Evolutionary conservation across 257 asterid genomes (phyloP), one percentile per base, ranked within the genome.

Genomic region (Lavandula angustifolia): DNA sequence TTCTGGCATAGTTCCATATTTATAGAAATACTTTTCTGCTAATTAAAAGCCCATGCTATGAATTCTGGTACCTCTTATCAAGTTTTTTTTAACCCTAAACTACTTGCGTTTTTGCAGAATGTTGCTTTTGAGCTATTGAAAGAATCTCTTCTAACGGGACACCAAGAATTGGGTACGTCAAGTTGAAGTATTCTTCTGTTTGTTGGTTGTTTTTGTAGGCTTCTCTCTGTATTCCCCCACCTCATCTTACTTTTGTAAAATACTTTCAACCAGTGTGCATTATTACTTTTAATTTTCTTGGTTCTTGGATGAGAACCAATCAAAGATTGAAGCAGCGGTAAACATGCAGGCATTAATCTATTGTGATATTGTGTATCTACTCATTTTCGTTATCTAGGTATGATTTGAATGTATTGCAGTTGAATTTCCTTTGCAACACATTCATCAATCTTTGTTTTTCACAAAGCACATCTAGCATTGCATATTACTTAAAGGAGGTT

Each of bases 41-140:
- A 48, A 13, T 60, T 32, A 42, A 54, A 9, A 33, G 29, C 14
- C 51, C 33, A 22, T 49, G 61, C 41, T 67, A 9, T 47, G 5
- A 42, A 22, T 16, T 38, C 50, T 33, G 54, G 34, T 53, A 7
- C 52, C 29, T 50, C 42, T 47, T 62, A 22, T 22, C 63, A 54
- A 47, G 62, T 62, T 54, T 43, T 37, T 33, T 22, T 22, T 22
- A 22, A 22, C 27, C 27, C 1, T 22, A 22, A 31, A 56, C 50
- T 65, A 69, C 8, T 58, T 54, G 27, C 27, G 27, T 40, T 67
- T 81, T 78, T 76, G 85, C 95, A 94, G 96, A 82, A 90, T 77
- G 95, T 84, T 67, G 99, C 99, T 62, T 82, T 83, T 75, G 95
- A 86, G 58, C 76, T 78, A 64, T 66, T 90, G 80, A 81, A 75